These are phyloP conservation scores for Dryas drummondii DNA, from an alignment of 306 rosid species.

Conservation along the genomic window DNA sequence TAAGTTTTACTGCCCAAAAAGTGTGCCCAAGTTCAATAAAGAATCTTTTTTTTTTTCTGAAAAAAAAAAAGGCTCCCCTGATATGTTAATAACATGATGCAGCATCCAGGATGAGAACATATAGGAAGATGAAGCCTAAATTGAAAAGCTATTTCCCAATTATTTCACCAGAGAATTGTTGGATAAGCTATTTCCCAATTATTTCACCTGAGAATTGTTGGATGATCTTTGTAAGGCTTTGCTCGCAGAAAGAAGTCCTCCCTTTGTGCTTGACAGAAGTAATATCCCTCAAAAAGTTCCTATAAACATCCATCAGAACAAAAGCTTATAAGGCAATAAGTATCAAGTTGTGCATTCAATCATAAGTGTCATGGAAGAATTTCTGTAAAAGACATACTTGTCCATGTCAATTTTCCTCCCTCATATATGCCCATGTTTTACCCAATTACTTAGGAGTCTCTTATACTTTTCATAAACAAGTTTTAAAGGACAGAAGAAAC, in stretches of 20 bases:
- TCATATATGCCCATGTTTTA: background rate
- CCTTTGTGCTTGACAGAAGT: slow-evolving; percentile 96
- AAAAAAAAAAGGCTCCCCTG: background rate
- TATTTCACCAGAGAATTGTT: slow-evolving; percentile 69
- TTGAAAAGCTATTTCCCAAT: slow-evolving; percentile 19
- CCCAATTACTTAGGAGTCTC: background rate
- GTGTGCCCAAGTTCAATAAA: background rate
- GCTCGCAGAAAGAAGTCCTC: slow-evolving; percentile 81
- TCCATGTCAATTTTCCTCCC: background rate
- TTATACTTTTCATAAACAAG: background rate
- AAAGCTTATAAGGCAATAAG: background rate
- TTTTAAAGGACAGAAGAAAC: background rate
- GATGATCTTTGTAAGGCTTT: slow-evolving; percentile 78
- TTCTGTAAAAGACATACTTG: background rate
- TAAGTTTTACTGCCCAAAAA: slow-evolving; percentile 18
- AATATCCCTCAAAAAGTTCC: slow-evolving; percentile 96
- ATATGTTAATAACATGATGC: slow-evolving; percentile 12
- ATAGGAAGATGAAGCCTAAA: slow-evolving; percentile 15
- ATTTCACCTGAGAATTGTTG: slow-evolving; percentile 77
- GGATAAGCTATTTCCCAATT: slow-evolving; percentile 43
- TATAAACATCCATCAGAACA: slow-evolving; percentile 35
- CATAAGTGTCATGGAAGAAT: background rate
- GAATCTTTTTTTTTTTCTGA: slow-evolving; percentile 6
- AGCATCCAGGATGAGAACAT: slow-evolving; percentile 7
- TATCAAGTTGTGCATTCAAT: slow-evolving; percentile 12